These are phyloP conservation scores for Pythium aquatile DNA, from an alignment of 352 stramenopile species.

Conservation along the genomic window DNA sequence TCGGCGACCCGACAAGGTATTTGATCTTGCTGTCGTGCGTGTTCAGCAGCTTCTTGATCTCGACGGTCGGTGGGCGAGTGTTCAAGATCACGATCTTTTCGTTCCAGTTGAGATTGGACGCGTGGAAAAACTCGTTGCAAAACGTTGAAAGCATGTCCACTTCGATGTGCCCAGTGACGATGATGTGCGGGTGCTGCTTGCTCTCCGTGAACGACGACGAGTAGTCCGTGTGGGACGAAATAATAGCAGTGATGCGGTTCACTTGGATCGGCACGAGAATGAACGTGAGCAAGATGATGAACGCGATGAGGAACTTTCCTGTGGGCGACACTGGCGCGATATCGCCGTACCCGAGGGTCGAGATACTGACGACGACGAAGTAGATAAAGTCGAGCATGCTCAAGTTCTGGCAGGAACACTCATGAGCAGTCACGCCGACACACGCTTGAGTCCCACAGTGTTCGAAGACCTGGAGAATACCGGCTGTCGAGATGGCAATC, in stretches of 20 bases:
- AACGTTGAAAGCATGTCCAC: slow-evolving; percentile 63
- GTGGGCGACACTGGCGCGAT: slow-evolving; percentile 59
- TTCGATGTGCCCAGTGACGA: slow-evolving; percentile 74
- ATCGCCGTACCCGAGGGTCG: slow-evolving; percentile 82
- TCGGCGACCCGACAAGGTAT: slow-evolving; percentile 80
- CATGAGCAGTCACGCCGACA: not conserved
- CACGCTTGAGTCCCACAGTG: slow-evolving; percentile 36
- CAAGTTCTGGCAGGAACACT: slow-evolving; percentile 53
- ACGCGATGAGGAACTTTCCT: slow-evolving; percentile 78
- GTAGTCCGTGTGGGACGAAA: slow-evolving; percentile 80
- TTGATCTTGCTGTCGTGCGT: slow-evolving; percentile 71
- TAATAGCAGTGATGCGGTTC: slow-evolving; percentile 68
- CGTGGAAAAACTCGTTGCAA: slow-evolving; percentile 84
- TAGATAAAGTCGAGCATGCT: slow-evolving; percentile 77
- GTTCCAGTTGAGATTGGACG: slow-evolving; percentile 83
- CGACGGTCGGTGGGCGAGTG: slow-evolving; percentile 45
- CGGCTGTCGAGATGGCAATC: slow-evolving; percentile 69
- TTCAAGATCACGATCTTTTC: slow-evolving; percentile 80
- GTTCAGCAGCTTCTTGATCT: slow-evolving; percentile 81
- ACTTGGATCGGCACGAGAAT: slow-evolving; percentile 79
- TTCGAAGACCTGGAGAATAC: slow-evolving; percentile 67
- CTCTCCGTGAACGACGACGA: slow-evolving; percentile 69
- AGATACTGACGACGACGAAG: slow-evolving; percentile 85
- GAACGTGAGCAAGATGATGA: slow-evolving; percentile 83
- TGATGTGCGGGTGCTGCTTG: slow-evolving; percentile 73